Evolutionary conservation across 352 stramenopile genomes (phyloP).

Genomic region (Phytophthora colocasiae): DNA sequence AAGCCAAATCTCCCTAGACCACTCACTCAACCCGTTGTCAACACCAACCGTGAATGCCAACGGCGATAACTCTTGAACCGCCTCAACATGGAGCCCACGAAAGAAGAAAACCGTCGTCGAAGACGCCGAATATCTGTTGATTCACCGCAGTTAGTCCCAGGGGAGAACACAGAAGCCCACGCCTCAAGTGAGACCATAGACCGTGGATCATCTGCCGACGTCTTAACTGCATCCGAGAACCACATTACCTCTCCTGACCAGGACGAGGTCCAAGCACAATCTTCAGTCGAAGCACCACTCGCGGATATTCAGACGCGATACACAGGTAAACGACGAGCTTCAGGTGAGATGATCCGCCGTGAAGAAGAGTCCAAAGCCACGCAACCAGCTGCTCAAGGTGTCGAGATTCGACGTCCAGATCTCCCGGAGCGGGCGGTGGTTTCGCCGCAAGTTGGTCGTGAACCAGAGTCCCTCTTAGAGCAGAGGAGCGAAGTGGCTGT

Average conservation of each 20-base stretch:
- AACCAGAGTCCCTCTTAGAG: no score
- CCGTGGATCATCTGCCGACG: conserved; percentile 32
- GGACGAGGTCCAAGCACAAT: background rate
- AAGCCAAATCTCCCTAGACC: conserved; percentile 1
- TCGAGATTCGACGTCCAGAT: conserved; percentile 28
- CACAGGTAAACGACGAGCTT: conserved; percentile 32
- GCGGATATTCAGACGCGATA: conserved; percentile 10
- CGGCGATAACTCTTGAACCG: background rate
- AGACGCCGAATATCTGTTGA: conserved; percentile 17
- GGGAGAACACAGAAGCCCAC: conserved; percentile 11
- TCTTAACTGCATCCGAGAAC: conserved; percentile 20
- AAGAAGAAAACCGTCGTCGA: conserved; percentile 22
- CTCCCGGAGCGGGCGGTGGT: conserved; percentile 24
- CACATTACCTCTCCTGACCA: conserved; percentile 8
- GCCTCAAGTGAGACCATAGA: conserved; percentile 5
- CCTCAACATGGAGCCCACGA: conserved; percentile 11
- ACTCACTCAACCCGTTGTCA: background rate
- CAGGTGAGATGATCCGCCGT: conserved; percentile 28
- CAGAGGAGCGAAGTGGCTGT: conserved; percentile 3
- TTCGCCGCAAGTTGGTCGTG: conserved; percentile 8
- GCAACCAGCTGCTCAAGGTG: conserved; percentile 5
- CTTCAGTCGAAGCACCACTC: conserved; percentile 5
- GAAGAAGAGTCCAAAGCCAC: conserved; percentile 19
- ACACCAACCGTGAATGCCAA: conserved; percentile 14
- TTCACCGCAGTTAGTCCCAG: conserved; percentile 2